Conservation (phyloP, 2,329 filamentous ascomycete species). For the Alternaria sp. region DNA sequence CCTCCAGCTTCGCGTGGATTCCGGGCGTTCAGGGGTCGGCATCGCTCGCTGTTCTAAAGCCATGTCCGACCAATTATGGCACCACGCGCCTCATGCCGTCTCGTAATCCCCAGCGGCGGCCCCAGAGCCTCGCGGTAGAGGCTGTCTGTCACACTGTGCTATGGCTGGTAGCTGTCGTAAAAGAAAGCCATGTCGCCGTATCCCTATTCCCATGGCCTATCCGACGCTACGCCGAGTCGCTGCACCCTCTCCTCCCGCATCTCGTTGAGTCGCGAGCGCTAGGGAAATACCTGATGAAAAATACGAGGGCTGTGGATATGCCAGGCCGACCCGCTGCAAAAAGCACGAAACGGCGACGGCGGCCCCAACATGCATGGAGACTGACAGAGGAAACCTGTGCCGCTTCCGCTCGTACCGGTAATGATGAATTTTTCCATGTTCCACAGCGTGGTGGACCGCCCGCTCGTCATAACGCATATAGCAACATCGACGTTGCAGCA, state of each 20-base stretch:
- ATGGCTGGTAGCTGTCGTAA: slow-evolving; percentile 9
- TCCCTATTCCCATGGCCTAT: slow-evolving; percentile 11
- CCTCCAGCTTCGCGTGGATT: slow-evolving; percentile 10
- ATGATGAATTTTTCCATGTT: slow-evolving; percentile 9
- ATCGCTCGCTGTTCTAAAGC: slow-evolving; percentile 6
- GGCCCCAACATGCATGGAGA: slow-evolving; percentile 17
- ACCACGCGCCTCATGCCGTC: slow-evolving; percentile 7
- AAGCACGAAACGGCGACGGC: slow-evolving; percentile 10
- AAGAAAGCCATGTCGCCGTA: slow-evolving; percentile 1
- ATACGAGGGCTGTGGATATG: slow-evolving; percentile 27
- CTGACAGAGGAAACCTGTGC: slow-evolving; percentile 1
- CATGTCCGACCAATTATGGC: slow-evolving; percentile 7
- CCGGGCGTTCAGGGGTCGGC: slow-evolving; percentile 10
- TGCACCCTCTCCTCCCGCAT: background rate
- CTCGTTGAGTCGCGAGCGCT: slow-evolving; percentile 13
- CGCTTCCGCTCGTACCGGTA: slow-evolving; percentile 5
- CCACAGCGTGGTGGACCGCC: slow-evolving; percentile 20
- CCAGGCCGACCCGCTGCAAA: slow-evolving; percentile 18
- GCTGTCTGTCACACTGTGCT: slow-evolving; percentile 16
- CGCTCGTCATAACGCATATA: slow-evolving; percentile 13
- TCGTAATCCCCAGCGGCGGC: slow-evolving; percentile 9
- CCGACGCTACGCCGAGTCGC: background rate
- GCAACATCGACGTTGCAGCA: slow-evolving; percentile 9
- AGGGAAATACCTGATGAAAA: slow-evolving; percentile 17
- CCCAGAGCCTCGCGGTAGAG: slow-evolving; percentile 13